phyloP scores from a whole-genome alignment of 2,329 filamentous ascomycete genomes.

The Calonectria pauciramosa region DNA sequence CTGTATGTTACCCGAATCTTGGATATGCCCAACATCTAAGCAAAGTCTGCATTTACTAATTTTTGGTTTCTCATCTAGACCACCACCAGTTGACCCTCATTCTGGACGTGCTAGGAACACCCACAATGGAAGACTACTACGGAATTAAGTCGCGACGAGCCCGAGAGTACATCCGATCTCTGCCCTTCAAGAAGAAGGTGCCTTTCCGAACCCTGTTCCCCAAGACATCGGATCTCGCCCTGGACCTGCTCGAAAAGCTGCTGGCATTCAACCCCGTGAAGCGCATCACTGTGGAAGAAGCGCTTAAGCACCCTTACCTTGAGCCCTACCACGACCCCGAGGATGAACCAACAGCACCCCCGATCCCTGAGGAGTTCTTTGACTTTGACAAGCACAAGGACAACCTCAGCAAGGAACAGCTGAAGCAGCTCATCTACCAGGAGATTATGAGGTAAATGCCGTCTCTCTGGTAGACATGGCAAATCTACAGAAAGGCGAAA shows the following conservation, averaged over 20 bases:
- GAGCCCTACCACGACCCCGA: constrained; percentile 99
- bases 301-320: constrained; percentile 96
- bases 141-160: constrained; percentile 99
- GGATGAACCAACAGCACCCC: constrained; percentile 95
- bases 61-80: constrained; percentile 66
- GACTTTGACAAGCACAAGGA: constrained; percentile 99
- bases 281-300: constrained; percentile 97
- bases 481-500: constrained; percentile 3
- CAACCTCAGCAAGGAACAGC: constrained; percentile 95
- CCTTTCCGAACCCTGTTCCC: constrained; percentile 97
- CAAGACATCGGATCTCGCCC: constrained; percentile 96
- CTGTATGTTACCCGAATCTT: constrained; percentile 71
- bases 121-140: constrained; percentile 99
- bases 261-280: constrained; percentile 99
- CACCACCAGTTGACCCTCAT: constrained; percentile 98
- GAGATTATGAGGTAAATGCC: constrained; percentile 82
- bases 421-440: constrained; percentile 97
- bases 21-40: background rate
- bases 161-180: constrained; percentile 96
- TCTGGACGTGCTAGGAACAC: constrained; percentile 95
- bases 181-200: constrained; percentile 99
- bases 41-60: constrained; percentile 18
- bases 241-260: constrained; percentile 95
- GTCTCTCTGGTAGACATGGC: background rate
- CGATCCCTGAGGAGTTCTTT: constrained; percentile 99